phyloP scores from a whole-genome alignment of 1,284 basidiomycete genomes.

The Trametes versicolor region DNA sequence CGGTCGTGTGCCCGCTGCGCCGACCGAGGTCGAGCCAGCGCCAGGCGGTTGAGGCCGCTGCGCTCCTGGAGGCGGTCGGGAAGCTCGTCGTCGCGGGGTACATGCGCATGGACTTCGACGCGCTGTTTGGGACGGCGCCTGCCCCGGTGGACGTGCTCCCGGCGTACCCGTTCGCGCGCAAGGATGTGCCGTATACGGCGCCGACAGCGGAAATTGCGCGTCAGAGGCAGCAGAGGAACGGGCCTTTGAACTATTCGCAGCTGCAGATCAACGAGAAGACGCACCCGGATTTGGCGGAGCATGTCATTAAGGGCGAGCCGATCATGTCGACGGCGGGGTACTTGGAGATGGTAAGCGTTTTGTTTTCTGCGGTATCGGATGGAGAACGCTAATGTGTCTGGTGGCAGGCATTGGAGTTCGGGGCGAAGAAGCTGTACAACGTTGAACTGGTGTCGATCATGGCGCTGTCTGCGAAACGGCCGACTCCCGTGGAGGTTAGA shows the following conservation, averaged over 20 bases:
- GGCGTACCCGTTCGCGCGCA: constrained; percentile 33
- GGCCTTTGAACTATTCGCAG: constrained; percentile 47
- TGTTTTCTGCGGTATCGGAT: not conserved
- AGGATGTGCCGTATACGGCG: constrained; percentile 26
- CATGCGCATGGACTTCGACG: constrained; percentile 32
- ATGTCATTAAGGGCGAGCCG: constrained; percentile 51
- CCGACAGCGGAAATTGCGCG: constrained; percentile 27
- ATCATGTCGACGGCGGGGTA: constrained; percentile 57
- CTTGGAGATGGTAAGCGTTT: constrained; percentile 51
- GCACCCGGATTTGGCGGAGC: constrained; percentile 50
- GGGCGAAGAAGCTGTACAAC: constrained; percentile 38
- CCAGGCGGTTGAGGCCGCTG: constrained; percentile 9
- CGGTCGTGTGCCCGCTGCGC: constrained; percentile 42
- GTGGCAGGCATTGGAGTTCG: constrained; percentile 37
- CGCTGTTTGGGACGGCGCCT: constrained; percentile 17
- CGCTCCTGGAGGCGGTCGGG: constrained; percentile 26
- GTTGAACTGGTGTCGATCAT: constrained; percentile 39
- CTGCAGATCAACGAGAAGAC: constrained; percentile 47
- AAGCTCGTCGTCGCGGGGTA: constrained; percentile 27
- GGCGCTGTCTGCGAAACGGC: constrained; percentile 43
- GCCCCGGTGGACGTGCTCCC: constrained; percentile 10
- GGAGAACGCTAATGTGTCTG: not conserved
- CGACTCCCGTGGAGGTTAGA: constrained; percentile 41
- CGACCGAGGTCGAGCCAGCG: constrained; percentile 34
- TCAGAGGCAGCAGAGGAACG: constrained; percentile 39